Conservation (phyloP, 768 basidiomycete genomes). For the Pleurotus salmoneostramineus region DNA sequence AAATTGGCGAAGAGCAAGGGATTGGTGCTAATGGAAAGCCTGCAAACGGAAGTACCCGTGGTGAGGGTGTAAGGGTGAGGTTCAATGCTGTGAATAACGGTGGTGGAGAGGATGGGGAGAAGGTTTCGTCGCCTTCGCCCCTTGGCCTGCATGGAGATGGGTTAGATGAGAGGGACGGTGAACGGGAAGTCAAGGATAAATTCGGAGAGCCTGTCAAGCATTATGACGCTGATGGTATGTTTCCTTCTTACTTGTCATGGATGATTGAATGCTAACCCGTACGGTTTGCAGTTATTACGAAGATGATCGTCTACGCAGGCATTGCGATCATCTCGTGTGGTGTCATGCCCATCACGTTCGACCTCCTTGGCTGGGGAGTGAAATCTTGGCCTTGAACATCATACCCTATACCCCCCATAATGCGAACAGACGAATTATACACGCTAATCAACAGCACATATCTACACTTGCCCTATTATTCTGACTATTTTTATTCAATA, state of each 20-base stretch:
- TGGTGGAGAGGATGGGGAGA: slow-evolving; percentile 8
- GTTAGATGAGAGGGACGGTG: slow-evolving; percentile 15
- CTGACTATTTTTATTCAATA: no score
- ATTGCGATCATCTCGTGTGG: slow-evolving; percentile 71
- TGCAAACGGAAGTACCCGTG: neutral
- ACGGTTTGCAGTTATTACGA: slow-evolving; percentile 64
- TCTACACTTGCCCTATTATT: no score
- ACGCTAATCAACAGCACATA: no score
- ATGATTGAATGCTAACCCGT: slow-evolving; percentile 2
- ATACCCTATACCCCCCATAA: no score
- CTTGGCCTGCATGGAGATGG: slow-evolving; percentile 5
- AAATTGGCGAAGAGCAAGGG: slow-evolving; percentile 37
- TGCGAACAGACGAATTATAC: no score
- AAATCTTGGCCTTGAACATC: slow-evolving; percentile 22
- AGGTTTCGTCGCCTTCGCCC: neutral
- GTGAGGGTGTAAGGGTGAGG: neutral
- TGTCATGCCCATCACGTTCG: slow-evolving; percentile 63
- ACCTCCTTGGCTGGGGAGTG: slow-evolving; percentile 66
- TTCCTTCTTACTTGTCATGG: neutral
- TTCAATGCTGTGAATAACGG: neutral
- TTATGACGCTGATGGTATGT: slow-evolving; percentile 83
- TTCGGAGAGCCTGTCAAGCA: slow-evolving; percentile 48
- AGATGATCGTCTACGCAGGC: slow-evolving; percentile 86
- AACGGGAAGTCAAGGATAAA: slow-evolving; percentile 27
- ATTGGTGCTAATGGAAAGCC: slow-evolving; percentile 23